A percentile compares a stretch with the other conserved stretches of the same genome.
These are phyloP conservation scores for Capronia coronata DNA, from an alignment of 2,329 filamentous ascomycete species.

Conservation along the genomic window DNA sequence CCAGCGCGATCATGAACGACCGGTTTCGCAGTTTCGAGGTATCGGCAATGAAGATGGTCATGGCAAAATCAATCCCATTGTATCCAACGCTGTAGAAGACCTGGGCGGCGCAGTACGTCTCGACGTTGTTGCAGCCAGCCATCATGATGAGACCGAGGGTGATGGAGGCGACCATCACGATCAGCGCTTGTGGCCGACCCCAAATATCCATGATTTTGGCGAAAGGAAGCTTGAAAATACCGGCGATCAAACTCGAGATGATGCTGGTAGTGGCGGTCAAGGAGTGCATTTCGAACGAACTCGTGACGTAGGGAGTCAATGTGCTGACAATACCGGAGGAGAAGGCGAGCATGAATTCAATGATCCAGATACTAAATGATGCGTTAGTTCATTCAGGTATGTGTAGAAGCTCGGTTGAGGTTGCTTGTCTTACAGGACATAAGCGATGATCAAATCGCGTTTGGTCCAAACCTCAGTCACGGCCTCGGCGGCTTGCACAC, in stretches of 20 bases:
- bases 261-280: conserved; percentile 48
- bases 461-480: conserved; percentile 38
- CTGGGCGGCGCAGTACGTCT: conserved; percentile 55
- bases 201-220: conserved; percentile 58
- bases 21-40: conserved; percentile 31
- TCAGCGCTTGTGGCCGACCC: conserved; percentile 53
- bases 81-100: conserved; percentile 48
- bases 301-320: conserved; percentile 46
- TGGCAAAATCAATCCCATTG: conserved; percentile 27
- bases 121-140: conserved; percentile 52
- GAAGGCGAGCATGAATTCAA: conserved; percentile 36
- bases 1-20: conserved; percentile 18
- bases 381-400: neutral
- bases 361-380: conserved; percentile 1
- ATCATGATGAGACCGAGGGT: conserved; percentile 50
- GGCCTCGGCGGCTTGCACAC: conserved; percentile 41
- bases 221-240: conserved; percentile 51
- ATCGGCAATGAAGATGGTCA: conserved; percentile 30
- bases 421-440: conserved; percentile 26
- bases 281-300: conserved; percentile 46
- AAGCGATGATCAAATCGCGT: conserved; percentile 34
- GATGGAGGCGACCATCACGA: conserved; percentile 40
- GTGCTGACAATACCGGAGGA: conserved; percentile 35
- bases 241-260: conserved; percentile 49
- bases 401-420: neutral